These are phyloP conservation scores for Cardamine resedifolia DNA, from an alignment of 345 rosid genomes.

Conservation along the genomic window DNA sequence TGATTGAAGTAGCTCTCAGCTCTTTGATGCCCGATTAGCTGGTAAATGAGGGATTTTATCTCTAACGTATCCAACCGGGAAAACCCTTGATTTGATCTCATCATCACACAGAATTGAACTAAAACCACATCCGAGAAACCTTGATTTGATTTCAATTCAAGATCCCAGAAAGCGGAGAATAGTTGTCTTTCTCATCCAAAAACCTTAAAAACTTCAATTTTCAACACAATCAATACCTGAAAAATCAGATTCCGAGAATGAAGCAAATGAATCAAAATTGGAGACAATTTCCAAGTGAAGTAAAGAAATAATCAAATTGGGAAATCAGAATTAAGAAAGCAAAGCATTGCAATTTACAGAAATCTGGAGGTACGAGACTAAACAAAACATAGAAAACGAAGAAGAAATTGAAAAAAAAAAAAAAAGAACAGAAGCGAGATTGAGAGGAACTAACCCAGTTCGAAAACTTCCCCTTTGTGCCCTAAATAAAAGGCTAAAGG, in stretches of 20 bases:
- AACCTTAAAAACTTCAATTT: neutral
- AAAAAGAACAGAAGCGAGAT: neutral
- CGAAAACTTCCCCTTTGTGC: constrained; percentile 12
- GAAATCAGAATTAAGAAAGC: neutral
- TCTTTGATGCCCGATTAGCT: constrained; percentile 69
- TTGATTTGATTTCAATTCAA: neutral
- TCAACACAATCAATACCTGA: constrained; percentile 9
- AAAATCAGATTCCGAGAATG: neutral
- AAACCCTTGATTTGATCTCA: constrained; percentile 23
- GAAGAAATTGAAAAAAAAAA: neutral
- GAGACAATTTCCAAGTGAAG: neutral
- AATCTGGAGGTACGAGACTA: neutral
- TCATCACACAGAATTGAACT: constrained; percentile 4
- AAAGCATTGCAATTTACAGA: constrained; percentile 9
- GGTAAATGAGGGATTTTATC: constrained; percentile 25
- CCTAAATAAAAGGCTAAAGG: constrained; percentile 16
- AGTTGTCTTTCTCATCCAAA: neutral
- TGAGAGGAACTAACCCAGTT: neutral
- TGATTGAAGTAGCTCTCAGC: constrained; percentile 76
- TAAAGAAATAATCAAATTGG: neutral
- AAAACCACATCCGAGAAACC: constrained; percentile 3
- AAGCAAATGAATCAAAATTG: neutral
- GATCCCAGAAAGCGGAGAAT: neutral
- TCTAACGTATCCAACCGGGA: constrained; percentile 24
- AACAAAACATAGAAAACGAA: neutral